Conservation (phyloP, 1,284 basidiomycete genomes). For the Binderoboletus segoi region DNA sequence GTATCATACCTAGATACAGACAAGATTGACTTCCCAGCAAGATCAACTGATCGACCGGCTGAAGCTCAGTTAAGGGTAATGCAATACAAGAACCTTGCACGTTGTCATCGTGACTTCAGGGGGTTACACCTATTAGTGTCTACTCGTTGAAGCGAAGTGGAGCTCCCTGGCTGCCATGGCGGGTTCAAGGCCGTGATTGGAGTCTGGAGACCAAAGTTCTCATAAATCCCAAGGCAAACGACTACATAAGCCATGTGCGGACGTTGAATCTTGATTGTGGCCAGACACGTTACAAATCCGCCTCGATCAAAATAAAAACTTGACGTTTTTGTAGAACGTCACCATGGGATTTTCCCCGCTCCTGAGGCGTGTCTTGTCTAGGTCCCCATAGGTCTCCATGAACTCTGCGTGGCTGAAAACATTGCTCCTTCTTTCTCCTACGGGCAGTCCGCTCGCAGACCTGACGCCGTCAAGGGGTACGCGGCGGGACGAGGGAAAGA, state of each 20-base stretch:
- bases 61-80: too few species aligned
- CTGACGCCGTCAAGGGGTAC: constrained; percentile 65
- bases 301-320: constrained; percentile 67
- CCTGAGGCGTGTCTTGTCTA: constrained; percentile 61
- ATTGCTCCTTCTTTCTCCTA: constrained; percentile 77
- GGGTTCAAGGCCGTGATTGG: neutral
- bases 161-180: neutral
- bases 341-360: constrained; percentile 89
- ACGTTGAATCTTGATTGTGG: neutral
- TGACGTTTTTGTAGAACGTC: constrained; percentile 88
- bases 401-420: constrained; percentile 88
- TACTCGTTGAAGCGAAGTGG: neutral
- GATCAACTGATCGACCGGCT: too few species aligned
- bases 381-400: constrained; percentile 78
- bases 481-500: constrained; percentile 65
- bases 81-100: neutral
- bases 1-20: too few species aligned
- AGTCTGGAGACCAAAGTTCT: neutral
- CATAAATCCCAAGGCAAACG: neutral
- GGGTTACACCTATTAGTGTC: neutral
- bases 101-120: too few species aligned
- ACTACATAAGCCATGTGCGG: neutral
- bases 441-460: constrained; percentile 74
- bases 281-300: neutral
- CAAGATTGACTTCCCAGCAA: too few species aligned